Conservation (phyloP, 164 flowering plant genomes). For the Tinospora cordifolia region DNA sequence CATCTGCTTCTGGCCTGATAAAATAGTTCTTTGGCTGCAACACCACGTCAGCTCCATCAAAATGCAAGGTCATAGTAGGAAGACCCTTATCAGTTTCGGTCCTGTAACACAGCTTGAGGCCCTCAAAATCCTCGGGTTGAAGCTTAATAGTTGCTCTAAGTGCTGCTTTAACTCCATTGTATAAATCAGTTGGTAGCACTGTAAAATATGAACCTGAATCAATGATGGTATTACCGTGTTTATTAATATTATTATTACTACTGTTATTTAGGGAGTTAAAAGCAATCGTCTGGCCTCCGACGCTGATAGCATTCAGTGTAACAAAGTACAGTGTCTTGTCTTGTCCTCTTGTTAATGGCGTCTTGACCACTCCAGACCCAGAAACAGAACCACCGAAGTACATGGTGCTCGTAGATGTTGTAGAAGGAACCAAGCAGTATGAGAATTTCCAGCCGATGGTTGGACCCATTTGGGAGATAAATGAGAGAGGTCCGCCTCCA, state of each 20-base stretch:
- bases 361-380: conserved; percentile 28
- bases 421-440: conserved; percentile 37
- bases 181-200: conserved; percentile 17
- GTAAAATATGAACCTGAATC: conserved; percentile 53
- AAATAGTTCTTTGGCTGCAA: conserved; percentile 20
- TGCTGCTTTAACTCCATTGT: conserved; percentile 9
- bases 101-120: conserved; percentile 16
- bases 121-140: background rate
- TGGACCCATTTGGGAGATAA: conserved; percentile 27
- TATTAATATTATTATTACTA: conserved; percentile 50
- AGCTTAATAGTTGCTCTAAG: background rate
- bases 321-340: conserved; percentile 30
- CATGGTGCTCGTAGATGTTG: background rate
- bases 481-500: conserved; percentile 34
- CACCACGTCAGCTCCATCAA: conserved; percentile 26
- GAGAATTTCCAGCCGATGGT: conserved; percentile 40
- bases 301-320: conserved; percentile 29
- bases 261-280: background rate
- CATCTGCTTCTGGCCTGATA: background rate
- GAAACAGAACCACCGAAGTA: conserved; percentile 20
- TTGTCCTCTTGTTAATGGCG: conserved; percentile 19
- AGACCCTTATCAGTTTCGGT: background rate
- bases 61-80: conserved; percentile 22
- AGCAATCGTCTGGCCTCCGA: conserved; percentile 23
- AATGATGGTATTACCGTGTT: conserved; percentile 47